Evolutionary conservation across 345 rosid genomes (phyloP).

Genomic region (Turnera subulata): DNA sequence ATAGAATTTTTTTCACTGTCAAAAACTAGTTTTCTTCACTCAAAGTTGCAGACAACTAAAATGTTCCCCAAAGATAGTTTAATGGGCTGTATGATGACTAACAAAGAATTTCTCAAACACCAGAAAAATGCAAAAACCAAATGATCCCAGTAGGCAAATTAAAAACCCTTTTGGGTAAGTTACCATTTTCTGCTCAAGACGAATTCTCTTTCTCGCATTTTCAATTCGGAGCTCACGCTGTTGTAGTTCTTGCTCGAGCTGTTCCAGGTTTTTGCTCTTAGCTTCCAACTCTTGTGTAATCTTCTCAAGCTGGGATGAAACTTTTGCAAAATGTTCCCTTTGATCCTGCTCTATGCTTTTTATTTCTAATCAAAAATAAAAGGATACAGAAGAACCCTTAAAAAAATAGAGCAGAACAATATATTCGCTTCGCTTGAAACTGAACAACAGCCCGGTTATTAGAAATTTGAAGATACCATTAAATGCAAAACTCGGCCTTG

Average conservation of each 20-base stretch:
- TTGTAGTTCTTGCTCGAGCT: slow-evolving; percentile 42
- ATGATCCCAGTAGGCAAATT: no score
- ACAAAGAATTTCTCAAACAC: no score
- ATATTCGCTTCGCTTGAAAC: neutral
- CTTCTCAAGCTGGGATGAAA: slow-evolving; percentile 42
- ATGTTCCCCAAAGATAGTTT: no score
- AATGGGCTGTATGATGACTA: no score
- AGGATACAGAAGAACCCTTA: neutral
- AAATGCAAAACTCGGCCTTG: slow-evolving; percentile 41
- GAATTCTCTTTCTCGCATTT: slow-evolving; percentile 36
- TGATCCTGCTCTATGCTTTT: slow-evolving; percentile 32
- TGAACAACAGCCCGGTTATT: neutral
- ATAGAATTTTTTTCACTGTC: no score
- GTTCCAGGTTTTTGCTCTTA: slow-evolving; percentile 32
- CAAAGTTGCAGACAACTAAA: no score
- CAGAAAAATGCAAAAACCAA: no score
- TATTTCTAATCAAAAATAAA: slow-evolving; percentile 19
- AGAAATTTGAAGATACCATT: slow-evolving; percentile 35
- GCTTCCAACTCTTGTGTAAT: slow-evolving; percentile 26
- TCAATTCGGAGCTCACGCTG: slow-evolving; percentile 45
- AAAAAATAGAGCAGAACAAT: neutral
- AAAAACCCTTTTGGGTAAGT: no score
- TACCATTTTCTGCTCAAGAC: slow-evolving; percentile 48
- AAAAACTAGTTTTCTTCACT: no score
- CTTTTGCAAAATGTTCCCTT: slow-evolving; percentile 34